Evolutionary conservation across 1,139 yeast genomes (phyloP), one percentile per base, ranked within the genome.

Genomic region (Lizanozyma gosingica): DNA sequence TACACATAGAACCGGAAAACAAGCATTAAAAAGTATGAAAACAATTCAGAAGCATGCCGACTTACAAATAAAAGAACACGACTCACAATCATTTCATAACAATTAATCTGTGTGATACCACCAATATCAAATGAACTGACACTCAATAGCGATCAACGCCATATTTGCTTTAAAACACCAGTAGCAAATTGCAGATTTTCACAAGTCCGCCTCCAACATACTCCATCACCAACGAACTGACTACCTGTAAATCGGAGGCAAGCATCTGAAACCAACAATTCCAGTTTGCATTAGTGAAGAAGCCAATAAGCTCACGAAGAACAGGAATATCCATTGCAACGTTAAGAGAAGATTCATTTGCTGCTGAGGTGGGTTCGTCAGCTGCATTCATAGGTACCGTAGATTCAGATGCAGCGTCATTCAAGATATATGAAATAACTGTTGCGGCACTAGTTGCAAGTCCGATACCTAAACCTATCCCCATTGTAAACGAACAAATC

Each of bases 391-490:
- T 43, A 18, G 15, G 38, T 39, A 33, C 46, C 41, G 36, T 41
- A 41, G 32, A 50, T 29, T 35, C 43, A 48, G 18, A 41, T 6
- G 11, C 11, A 6, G 29, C 11, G 11, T 22, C 29, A 22, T 11
- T 22, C 11, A 22, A 11, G 11, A 22, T 6, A 22, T 22, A 38
- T 4, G 54, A 51, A 34, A 51, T 15, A 17, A 48, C 29, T 3
- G 57, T 45, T 11, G 54, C 50, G 14, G 59, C 46, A 2, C 61
- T 58, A 39, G 49, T 51, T 9, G 63, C 54, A 29, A 57, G 39
- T 14, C 59, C 57, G 15, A 63, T 45, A 1, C 71, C 71, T 18
- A 67, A 48, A 1, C 71, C 68, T 33, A 66, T 51, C 1, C 71
- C 71, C 14, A 65, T 36, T 1, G 65, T 50, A 44, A 66, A 64